Evolutionary conservation across 129 eudicot genomes (phyloP).

Genomic region (Lactuca sativa): DNA sequence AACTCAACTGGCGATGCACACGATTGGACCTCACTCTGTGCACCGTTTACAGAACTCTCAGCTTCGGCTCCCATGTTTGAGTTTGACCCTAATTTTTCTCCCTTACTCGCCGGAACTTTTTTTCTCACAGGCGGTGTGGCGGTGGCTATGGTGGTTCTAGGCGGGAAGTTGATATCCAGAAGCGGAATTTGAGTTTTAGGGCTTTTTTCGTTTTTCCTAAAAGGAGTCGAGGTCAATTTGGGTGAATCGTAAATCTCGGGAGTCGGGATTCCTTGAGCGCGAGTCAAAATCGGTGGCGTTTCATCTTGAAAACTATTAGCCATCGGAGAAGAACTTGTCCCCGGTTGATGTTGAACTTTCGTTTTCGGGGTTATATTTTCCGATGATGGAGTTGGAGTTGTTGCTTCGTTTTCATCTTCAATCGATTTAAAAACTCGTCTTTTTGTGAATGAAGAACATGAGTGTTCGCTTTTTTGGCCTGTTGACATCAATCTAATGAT

Average conservation of each 20-base stretch:
- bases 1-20: constrained; percentile 52
- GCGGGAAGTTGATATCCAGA: constrained; percentile 74
- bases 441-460: constrained; percentile 90
- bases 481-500: constrained; percentile 71
- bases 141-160: constrained; percentile 39
- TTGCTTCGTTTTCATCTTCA: constrained; percentile 51
- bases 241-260: constrained; percentile 34
- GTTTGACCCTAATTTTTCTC: constrained; percentile 32
- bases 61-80: constrained; percentile 34
- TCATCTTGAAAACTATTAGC: constrained; percentile 45
- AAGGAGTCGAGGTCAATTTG: constrained; percentile 31
- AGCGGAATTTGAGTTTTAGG: constrained; percentile 48
- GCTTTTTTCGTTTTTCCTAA: constrained; percentile 40
- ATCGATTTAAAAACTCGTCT: constrained; percentile 64
- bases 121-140: constrained; percentile 24
- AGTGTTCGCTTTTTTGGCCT: constrained; percentile 83
- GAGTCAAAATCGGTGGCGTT: constrained; percentile 14
- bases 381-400: constrained; percentile 52
- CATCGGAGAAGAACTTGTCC: constrained; percentile 42
- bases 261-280: constrained; percentile 35
- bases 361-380: constrained; percentile 37
- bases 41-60: constrained; percentile 65
- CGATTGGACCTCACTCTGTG: constrained; percentile 64
- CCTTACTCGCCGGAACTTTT: constrained; percentile 26
- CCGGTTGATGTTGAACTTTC: constrained; percentile 32